Evolutionary conservation across 2,329 filamentous ascomycete species (phyloP), one percentile per base, ranked within the genome.

Genomic region (Ascocoryne sarcoides): DNA sequence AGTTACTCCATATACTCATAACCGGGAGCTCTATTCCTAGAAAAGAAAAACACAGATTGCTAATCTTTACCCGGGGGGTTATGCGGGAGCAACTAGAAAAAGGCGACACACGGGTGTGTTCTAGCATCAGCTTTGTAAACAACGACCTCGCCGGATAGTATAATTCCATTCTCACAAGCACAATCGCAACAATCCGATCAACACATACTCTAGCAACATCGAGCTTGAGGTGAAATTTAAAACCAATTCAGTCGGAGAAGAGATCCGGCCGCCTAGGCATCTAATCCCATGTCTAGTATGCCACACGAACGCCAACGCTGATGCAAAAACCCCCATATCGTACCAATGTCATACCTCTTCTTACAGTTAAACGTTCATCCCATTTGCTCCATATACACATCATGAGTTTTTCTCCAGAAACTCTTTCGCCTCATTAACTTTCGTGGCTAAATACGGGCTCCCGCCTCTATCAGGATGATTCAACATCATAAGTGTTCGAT

Each of bases 371-470:
- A n/a, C 15, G 34, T 18, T 7, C 7, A 7, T 26, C 23, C 12
- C 23, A 26, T 26, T 26, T 26, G 12, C 17, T 3, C 20, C 14
- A 8, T 4, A 29, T 23, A 21, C 21, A 42, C 26, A 52, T 42
- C 46, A 53, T 10, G 40, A 41, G 39, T 67, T 70, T 65, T 95
- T 95, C 62, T 98, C 92, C 52, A 98, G 62, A 48, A 96, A 77
- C 62, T 96, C 90, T 65, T 98, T 98, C 29, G 92, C 92, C 64
- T 98, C 92, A 66, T 98, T 98, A 61, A 98, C 84, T 65, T 98
- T 98, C 39, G 89, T 95, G 10, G 92, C 92, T 32, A 98, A 69
- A 61, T 96, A 98, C 5, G 92, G 92, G 60, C 88, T 95, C 29
- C 92, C 92, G 51, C 92, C 92, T 60, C 92, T 84, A 71, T 98